Conservation (phyloP, 1,139 yeast genomes). For the Candida smagusa region DNA sequence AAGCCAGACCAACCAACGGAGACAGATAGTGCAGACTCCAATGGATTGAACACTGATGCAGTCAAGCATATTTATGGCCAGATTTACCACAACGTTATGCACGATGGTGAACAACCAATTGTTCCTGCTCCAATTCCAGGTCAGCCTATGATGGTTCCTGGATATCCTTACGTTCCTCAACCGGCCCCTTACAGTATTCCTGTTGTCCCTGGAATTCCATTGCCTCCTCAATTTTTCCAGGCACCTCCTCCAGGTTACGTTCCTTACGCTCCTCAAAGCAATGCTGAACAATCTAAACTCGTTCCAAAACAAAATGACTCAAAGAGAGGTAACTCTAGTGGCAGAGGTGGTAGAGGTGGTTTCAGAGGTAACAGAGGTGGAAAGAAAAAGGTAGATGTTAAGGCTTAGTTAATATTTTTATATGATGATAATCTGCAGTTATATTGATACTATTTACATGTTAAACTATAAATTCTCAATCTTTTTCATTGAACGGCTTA, state of each 20-base stretch:
- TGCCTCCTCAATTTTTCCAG: constrained; percentile 36
- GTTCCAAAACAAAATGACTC: not conserved
- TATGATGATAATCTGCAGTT: not conserved
- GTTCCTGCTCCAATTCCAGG: constrained; percentile 11
- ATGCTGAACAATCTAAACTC: not conserved
- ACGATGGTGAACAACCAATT: constrained; percentile 27
- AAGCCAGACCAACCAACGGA: constrained; percentile 12
- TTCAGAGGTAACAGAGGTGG: constrained; percentile 24
- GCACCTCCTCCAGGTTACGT: constrained; percentile 2
- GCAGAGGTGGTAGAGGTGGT: constrained; percentile 21
- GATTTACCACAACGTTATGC: constrained; percentile 43
- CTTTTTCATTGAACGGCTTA: constrained; percentile 5
- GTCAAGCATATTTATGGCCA: constrained; percentile 50
- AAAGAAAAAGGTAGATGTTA: not conserved
- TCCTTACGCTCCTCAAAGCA: not conserved
- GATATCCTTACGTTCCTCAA: constrained; percentile 13
- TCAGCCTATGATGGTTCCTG: constrained; percentile 5
- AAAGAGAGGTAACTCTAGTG: not conserved
- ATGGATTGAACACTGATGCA: constrained; percentile 30
- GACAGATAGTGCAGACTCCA: constrained; percentile 20
- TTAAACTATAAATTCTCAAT: constrained; percentile 5
- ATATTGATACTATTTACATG: not conserved
- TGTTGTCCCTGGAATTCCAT: constrained; percentile 25
- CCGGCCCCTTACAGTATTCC: constrained; percentile 19
- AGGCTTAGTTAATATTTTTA: not conserved